Base-by-base conservation (phyloP, 352 stramenopile species). In the Phytopythium delawarense region DNA sequence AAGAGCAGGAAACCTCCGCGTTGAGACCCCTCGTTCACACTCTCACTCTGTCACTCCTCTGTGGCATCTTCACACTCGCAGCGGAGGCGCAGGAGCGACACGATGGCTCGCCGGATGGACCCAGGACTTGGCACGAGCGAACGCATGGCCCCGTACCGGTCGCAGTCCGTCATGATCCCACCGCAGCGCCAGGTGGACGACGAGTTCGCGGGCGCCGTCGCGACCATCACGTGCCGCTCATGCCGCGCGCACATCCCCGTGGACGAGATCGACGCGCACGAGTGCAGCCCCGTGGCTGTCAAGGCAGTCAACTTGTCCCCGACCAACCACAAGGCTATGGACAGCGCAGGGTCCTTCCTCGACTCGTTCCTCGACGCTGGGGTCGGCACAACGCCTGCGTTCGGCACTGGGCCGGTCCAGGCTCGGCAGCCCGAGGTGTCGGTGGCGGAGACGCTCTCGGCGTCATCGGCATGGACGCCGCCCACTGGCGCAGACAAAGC, bases 241-340 rank as follows among this genome's bases (percentile, higher is more conserved):
- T 89, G 81, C 42, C 79, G 78, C 21, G 63, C 72, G 0, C 68
- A 81, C 32, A 71, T 89, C 45, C 62, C 67, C 7, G 61, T 89
- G 37, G 81, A 91, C 55, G 70, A 80, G 16, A 89, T 87, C 45
- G 81, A 91, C 40, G 78, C 64, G 7, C 81, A 91, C 57, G 81
- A 91, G 64, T 89, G 81, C 56, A 55, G 67, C 35, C 59, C 50
- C 0, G 62, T 61, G 20, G 71, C 74, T 11, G 35, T 61, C 12
- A 28, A 44, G 7, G 37, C 39, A 9, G 53, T 40, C 16, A 55
- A 16, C 21, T 37, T 44, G 2, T 34, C 64, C 4, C 39, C 57
- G 56, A 16, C 42, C 35, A 28, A 46, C 44, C 30, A 23, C 5
- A 60, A 63, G 37, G 21, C 21, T 5, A 7, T 42, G 18, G 44